Base-by-base conservation (phyloP, 2,329 filamentous ascomycete genomes). In the Clathrospora elynae region DNA sequence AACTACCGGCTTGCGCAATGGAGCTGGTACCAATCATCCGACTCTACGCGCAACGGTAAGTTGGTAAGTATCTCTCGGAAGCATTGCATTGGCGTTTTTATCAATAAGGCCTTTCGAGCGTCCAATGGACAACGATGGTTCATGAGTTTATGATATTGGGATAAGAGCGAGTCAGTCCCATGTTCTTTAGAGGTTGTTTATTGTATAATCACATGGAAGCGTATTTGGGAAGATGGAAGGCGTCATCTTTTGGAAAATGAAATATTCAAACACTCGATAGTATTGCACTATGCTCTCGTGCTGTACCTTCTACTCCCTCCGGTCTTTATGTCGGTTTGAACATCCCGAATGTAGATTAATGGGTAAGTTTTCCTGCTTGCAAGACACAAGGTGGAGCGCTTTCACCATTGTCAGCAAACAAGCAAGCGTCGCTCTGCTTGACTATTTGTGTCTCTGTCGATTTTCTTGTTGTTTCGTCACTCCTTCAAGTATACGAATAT, bases 21-120 rank as follows among this genome's bases (percentile, higher is more conserved):
- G 61, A 67, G 66, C 61, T 54, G 42, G 41, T 28, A 50, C 34
- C 35, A 54, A 35, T 47, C 22, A 61, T 42, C 66, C 65, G 62
- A 68, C 66, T 68, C 55, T 68, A 67, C 64, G 66, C 66, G 66
- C 66, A 70, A 68, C 51, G 67, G 67, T 70, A 68, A 70, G 66
- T 66, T 66, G 67, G 67, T 69, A 70, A 68, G 67, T 70, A 70
- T 66, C 55, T 62, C 59, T 64, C 57, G 60, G 61, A 59, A 64
- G 59, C 57, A 55, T 54, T 60, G 47, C 53, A 53, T 42, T 22
- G 54, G 53, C 33, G 59, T 60, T 57, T 54, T 20, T 4, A 42
- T 40, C 31, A 31, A 48, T 40, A 44, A 33, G 22, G 32, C 30
- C 41, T 54, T 59, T 59, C 55, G 57, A 62, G 58, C 60, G 54